Conservation (phyloP, 2,329 filamentous ascomycete genomes). For the Lasiodiplodia sp. region DNA sequence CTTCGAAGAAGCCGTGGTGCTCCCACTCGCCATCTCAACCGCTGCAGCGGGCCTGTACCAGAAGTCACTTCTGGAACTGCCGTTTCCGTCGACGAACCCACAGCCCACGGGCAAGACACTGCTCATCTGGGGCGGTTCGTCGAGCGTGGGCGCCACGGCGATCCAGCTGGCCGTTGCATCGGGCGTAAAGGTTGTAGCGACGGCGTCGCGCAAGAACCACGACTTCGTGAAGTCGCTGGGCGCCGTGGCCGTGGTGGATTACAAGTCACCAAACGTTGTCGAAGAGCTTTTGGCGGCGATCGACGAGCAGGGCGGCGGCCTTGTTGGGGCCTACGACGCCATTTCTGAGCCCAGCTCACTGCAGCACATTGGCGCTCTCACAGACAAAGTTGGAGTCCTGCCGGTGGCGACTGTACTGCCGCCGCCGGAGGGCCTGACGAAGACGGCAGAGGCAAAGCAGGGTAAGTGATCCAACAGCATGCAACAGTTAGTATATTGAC, state of each 20-base stretch:
- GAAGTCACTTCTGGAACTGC: conserved; percentile 48
- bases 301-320: conserved; percentile 41
- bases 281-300: conserved; percentile 48
- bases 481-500: background rate
- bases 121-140: conserved; percentile 48
- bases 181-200: conserved; percentile 43
- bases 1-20: conserved; percentile 50
- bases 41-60: conserved; percentile 53
- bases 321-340: conserved; percentile 51
- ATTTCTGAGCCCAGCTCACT: conserved; percentile 32
- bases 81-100: conserved; percentile 44
- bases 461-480: background rate
- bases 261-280: conserved; percentile 43
- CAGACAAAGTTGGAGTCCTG: background rate
- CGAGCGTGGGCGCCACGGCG: conserved; percentile 43
- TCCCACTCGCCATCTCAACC: conserved; percentile 55
- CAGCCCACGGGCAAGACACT: conserved; percentile 46
- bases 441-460: background rate
- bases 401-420: background rate
- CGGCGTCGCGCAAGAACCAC: conserved; percentile 43
- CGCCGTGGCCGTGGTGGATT: conserved; percentile 42
- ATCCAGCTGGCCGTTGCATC: conserved; percentile 47
- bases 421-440: conserved; percentile 21
- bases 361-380: conserved; percentile 2
- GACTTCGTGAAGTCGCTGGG: conserved; percentile 41